phyloP scores from a whole-genome alignment of 1,284 basidiomycete species.

The Exsudoporus floridanus region DNA sequence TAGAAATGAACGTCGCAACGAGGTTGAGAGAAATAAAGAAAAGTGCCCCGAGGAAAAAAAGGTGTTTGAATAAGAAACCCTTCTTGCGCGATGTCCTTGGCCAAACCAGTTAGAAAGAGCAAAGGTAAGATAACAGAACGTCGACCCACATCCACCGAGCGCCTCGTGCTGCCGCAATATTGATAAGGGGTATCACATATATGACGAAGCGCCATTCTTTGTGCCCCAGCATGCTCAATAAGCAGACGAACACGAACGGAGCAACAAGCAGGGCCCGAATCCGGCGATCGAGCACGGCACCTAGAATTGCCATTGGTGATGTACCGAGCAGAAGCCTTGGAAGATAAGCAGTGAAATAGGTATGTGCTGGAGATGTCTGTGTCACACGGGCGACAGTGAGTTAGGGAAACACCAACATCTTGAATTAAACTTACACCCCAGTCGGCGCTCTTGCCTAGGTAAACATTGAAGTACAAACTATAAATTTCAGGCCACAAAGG shows the following conservation, averaged over 20 bases:
- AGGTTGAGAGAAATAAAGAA: conserved; percentile 55
- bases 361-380: conserved; percentile 69
- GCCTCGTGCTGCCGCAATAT: conserved; percentile 74
- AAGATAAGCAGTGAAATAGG: conserved; percentile 71
- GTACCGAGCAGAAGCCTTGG: conserved; percentile 78
- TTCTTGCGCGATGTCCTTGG: conserved; percentile 49
- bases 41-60: conserved; percentile 44
- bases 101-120: not conserved
- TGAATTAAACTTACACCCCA: conserved; percentile 75
- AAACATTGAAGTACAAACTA: conserved; percentile 83
- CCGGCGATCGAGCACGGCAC: conserved; percentile 46
- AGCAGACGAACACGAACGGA: conserved; percentile 53
- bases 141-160: conserved; percentile 57
- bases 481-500: conserved; percentile 87
- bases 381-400: conserved; percentile 1
- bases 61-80: conserved; percentile 42
- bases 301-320: conserved; percentile 62
- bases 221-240: conserved; percentile 79
- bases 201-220: conserved; percentile 97
- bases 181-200: conserved; percentile 83
- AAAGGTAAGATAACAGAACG: not conserved
- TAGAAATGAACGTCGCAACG: conserved; percentile 50
- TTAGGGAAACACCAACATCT: conserved; percentile 2
- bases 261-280: conserved; percentile 55
- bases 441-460: conserved; percentile 81